phyloP scores from a whole-genome alignment of 208 protist species.

The Leishmania guyanensis region DNA sequence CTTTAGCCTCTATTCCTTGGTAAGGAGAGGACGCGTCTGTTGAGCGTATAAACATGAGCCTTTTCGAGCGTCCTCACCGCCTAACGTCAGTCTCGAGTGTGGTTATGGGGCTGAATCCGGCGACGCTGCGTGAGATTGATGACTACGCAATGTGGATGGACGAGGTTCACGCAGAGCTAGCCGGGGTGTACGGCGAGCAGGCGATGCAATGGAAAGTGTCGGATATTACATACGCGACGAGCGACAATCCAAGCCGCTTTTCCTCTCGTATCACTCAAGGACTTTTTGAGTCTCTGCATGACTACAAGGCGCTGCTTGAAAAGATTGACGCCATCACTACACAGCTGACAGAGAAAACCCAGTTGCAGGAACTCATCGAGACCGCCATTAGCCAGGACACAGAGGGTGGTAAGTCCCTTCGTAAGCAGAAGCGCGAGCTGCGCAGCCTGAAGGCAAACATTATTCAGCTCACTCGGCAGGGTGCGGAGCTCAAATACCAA shows the following conservation, averaged over 20 bases:
- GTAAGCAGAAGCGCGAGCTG: conserved; percentile 11
- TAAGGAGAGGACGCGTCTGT: neutral
- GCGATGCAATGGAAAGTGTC: neutral
- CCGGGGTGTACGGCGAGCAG: conserved; percentile 39
- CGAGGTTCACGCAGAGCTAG: conserved; percentile 49
- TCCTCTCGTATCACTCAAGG: conserved; percentile 40
- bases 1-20: no score
- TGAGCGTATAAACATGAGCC: conserved; percentile 20
- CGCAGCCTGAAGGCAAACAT: conserved; percentile 16
- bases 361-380: conserved; percentile 14
- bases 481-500: conserved; percentile 43
- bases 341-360: conserved; percentile 5
- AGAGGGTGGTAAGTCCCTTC: conserved; percentile 18
- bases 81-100: conserved; percentile 40
- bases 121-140: conserved; percentile 35
- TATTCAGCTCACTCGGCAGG: conserved; percentile 27
- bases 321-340: conserved; percentile 16
- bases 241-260: conserved; percentile 31
- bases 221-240: conserved; percentile 58
- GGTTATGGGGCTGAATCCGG: conserved; percentile 56
- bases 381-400: conserved; percentile 4
- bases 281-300: conserved; percentile 45
- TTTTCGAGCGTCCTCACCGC: conserved; percentile 69
- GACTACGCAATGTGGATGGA: conserved; percentile 48
- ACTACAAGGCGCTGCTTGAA: conserved; percentile 37